These are phyloP conservation scores for Bertia moriformis DNA, from an alignment of 2,329 filamentous ascomycete genomes.

Conservation along the genomic window DNA sequence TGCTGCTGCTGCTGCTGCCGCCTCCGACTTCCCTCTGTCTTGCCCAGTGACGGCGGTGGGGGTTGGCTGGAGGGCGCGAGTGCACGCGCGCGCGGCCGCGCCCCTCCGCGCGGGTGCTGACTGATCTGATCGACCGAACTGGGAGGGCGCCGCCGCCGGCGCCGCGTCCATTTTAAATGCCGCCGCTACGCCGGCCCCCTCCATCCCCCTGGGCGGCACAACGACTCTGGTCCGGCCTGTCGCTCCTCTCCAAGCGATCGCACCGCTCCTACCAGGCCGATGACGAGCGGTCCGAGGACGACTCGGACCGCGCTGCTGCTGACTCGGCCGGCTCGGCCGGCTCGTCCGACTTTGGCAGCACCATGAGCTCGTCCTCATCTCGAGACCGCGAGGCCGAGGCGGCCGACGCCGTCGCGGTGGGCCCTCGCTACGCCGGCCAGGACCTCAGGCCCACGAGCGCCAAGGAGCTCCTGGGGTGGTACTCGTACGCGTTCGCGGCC, in stretches of 20 bases:
- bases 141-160: too few relatives aligned
- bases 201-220: conserved; percentile 4
- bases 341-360: conserved; percentile 16
- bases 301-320: conserved; percentile 14
- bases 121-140: too few relatives aligned
- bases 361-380: conserved; percentile 18
- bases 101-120: too few relatives aligned
- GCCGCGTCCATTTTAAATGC: too few relatives aligned
- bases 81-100: too few relatives aligned
- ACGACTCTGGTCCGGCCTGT: conserved; percentile 32
- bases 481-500: conserved; percentile 87
- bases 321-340: too few relatives aligned
- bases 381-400: too few relatives aligned
- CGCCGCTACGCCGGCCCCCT: background rate
- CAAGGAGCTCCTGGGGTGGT: conserved; percentile 86
- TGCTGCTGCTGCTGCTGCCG: too few relatives aligned
- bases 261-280: conserved; percentile 49
- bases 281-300: conserved; percentile 45
- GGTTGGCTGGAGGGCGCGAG: too few relatives aligned
- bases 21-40: too few relatives aligned
- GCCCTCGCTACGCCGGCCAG: conserved; percentile 59
- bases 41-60: too few relatives aligned
- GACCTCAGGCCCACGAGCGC: conserved; percentile 76
- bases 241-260: conserved; percentile 37
- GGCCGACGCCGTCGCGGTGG: conserved; percentile 16